Evolutionary conservation across 257 asterid species (phyloP).

Genomic region (Nyctanthes arbortristis): DNA sequence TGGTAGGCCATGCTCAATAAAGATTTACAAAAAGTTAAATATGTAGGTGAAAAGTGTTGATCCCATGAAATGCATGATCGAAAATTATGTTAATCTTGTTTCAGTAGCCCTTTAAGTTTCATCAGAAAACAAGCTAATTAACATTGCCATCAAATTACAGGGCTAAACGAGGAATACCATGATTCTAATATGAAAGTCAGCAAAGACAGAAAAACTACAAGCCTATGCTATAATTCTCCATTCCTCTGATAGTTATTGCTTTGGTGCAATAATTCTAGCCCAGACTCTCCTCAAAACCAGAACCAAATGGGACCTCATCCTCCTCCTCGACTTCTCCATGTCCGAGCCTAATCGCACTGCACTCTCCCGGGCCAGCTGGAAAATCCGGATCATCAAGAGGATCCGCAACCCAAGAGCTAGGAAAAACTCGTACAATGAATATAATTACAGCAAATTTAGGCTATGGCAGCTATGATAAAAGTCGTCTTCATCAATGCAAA

Average conservation of each 20-base stretch:
- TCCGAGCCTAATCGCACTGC: conserved; percentile 28
- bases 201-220: conserved; percentile 25
- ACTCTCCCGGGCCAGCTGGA: conserved; percentile 39
- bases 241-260: conserved; percentile 44
- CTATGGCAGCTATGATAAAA: conserved; percentile 43
- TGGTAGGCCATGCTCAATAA: too few relatives aligned
- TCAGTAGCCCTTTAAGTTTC: too few relatives aligned
- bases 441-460: conserved; percentile 46
- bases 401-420: conserved; percentile 41
- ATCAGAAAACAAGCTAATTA: too few relatives aligned
- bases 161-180: conserved; percentile 38
- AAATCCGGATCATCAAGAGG: conserved; percentile 32
- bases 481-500: conserved; percentile 39
- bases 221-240: conserved; percentile 62
- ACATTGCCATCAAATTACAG: too few relatives aligned
- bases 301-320: conserved; percentile 51
- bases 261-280: conserved; percentile 56
- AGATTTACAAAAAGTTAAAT: too few relatives aligned
- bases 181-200: conserved; percentile 22
- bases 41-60: too few relatives aligned
- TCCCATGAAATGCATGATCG: too few relatives aligned
- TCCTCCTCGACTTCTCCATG: conserved; percentile 45
- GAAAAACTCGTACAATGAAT: conserved; percentile 34
- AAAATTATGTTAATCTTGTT: too few relatives aligned
- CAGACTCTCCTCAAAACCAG: conserved; percentile 51